Conservation (phyloP, 192 early-diverging fungal species). For the Paraglomus brasilianum region DNA sequence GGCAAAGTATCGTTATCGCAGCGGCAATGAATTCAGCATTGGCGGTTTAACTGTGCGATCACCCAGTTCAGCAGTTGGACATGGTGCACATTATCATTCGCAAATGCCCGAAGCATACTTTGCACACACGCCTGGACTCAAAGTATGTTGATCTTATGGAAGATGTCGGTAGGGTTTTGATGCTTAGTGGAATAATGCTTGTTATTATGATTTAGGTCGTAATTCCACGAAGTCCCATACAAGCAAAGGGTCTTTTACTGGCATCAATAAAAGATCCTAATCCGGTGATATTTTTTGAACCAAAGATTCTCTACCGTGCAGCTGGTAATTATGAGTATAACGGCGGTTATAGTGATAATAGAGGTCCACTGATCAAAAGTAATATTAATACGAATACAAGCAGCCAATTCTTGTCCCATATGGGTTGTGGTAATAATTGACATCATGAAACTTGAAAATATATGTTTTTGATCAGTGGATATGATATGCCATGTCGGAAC, state of each 20-base stretch:
- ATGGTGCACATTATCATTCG: conserved; percentile 96
- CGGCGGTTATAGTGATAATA: not conserved
- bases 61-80: conserved; percentile 92
- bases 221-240: conserved; percentile 87
- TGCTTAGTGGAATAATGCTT: conserved; percentile 26
- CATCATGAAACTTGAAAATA: not conserved
- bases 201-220: conserved; percentile 57
- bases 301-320: conserved; percentile 93
- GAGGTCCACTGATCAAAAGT: too few species aligned
- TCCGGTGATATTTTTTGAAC: conserved; percentile 95
- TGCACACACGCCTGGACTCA: conserved; percentile 91
- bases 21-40: conserved; percentile 87
- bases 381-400: too few species aligned
- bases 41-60: conserved; percentile 89
- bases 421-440: not conserved
- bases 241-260: conserved; percentile 92
- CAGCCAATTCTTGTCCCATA: not conserved
- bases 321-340: conserved; percentile 54
- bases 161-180: not conserved
- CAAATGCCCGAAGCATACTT: conserved; percentile 94
- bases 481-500: not conserved
- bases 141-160: conserved; percentile 43
- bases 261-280: conserved; percentile 89
- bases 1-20: conserved; percentile 94
- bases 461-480: conserved; percentile 12